A percentile compares a stretch with the other conserved stretches of the same genome.
Conservation (phyloP, 257 asterid genomes). For the Mentha longifolia region DNA sequence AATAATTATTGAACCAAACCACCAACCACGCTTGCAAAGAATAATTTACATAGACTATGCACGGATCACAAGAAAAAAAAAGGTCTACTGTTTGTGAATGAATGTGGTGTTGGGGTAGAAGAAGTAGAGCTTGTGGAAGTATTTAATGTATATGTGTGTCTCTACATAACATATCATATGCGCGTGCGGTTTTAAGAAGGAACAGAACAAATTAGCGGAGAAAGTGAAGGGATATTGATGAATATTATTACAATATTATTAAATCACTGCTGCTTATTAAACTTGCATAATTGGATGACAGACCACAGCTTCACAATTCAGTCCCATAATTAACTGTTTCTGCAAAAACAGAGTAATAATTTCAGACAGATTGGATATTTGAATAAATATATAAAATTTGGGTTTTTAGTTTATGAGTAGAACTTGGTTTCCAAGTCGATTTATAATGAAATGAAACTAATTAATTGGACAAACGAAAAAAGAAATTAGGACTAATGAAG, state of each 20-base stretch:
- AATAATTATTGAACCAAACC: conserved; percentile 41
- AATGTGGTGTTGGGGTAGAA: conserved; percentile 33
- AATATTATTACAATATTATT: conserved; percentile 30
- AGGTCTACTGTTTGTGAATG: conserved; percentile 35
- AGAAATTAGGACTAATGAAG: too few relatives aligned
- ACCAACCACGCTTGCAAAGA: conserved; percentile 50
- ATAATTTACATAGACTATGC: conserved; percentile 48
- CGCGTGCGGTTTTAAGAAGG: conserved; percentile 29
- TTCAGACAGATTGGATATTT: conserved; percentile 2
- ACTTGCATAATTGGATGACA: conserved; percentile 37
- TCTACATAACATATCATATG: conserved; percentile 26
- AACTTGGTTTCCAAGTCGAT: background rate
- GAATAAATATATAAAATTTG: background rate
- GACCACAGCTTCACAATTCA: conserved; percentile 17
- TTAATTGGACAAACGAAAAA: too few relatives aligned
- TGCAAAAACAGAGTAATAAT: background rate
- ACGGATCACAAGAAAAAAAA: conserved; percentile 53
- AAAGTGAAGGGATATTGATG: conserved; percentile 38
- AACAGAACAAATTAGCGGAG: conserved; percentile 54
- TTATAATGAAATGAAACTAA: too few relatives aligned
- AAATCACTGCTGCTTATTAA: conserved; percentile 20
- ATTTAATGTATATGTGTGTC: conserved; percentile 14
- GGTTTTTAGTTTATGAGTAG: background rate
- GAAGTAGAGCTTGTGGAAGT: conserved; percentile 3
- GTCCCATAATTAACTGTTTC: conserved; percentile 14